Conservation (phyloP, 176 grass and related monocot species). For the Ensete ventricosum region DNA sequence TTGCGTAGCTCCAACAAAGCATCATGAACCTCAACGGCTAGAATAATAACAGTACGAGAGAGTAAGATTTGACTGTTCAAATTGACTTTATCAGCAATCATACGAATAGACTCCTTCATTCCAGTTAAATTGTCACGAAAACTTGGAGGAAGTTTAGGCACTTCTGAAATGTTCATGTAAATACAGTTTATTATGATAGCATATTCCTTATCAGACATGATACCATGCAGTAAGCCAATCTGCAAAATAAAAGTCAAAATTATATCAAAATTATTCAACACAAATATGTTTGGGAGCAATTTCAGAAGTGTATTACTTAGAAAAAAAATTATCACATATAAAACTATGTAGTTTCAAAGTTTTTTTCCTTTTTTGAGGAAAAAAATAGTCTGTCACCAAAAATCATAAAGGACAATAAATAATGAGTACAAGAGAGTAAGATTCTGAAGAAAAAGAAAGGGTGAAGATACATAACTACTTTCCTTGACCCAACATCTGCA, state of each 20-base stretch:
- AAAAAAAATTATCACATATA: background rate
- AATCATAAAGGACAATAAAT: background rate
- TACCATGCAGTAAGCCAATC: conserved; percentile 72
- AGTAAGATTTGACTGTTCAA: conserved; percentile 68
- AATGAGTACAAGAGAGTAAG: background rate
- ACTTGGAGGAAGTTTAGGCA: conserved; percentile 78
- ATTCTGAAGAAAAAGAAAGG: no score
- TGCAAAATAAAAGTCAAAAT: conserved; percentile 28
- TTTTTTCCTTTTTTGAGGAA: background rate
- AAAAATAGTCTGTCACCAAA: background rate
- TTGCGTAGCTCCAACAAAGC: conserved; percentile 70
- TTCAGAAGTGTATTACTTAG: background rate
- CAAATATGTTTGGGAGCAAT: background rate
- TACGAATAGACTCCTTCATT: conserved; percentile 81
- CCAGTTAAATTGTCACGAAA: conserved; percentile 67
- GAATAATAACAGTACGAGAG: conserved; percentile 57
- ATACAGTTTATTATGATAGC: conserved; percentile 78
- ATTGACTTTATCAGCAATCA: conserved; percentile 95
- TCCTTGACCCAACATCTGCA: no score
- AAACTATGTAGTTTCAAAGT: background rate
- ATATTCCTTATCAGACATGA: conserved; percentile 97
- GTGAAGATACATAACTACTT: no score
- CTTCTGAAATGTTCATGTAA: conserved; percentile 74
- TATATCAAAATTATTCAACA: background rate
- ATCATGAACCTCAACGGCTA: conserved; percentile 70